Percentiles rank a stretch among this genome's conserved stretches.
These are phyloP conservation scores for Ampelomyces quisqualis DNA, from an alignment of 2,329 filamentous ascomycete genomes.

Conservation along the genomic window DNA sequence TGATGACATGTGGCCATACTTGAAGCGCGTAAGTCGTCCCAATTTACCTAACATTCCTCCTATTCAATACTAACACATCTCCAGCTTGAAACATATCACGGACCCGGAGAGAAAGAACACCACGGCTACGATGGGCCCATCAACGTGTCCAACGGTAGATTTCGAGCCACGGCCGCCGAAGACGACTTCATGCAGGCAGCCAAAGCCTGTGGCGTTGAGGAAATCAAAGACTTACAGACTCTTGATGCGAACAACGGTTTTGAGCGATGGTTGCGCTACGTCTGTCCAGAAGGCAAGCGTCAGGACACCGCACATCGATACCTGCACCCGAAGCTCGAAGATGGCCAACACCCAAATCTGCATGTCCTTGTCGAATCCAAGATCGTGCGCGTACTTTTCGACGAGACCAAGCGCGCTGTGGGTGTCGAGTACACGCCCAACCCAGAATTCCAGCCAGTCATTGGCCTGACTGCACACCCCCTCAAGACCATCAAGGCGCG, in stretches of 20 bases:
- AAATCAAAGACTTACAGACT: constrained; percentile 57
- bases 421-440: constrained; percentile 62
- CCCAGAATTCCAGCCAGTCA: constrained; percentile 39
- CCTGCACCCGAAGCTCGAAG: constrained; percentile 54
- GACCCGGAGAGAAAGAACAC: constrained; percentile 45
- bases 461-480: constrained; percentile 37
- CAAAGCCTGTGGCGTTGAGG: constrained; percentile 51
- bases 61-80: constrained; percentile 1
- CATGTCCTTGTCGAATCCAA: constrained; percentile 60
- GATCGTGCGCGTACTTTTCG: constrained; percentile 58
- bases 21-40: constrained; percentile 50
- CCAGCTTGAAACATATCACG: constrained; percentile 59
- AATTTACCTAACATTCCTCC: not conserved
- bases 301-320: constrained; percentile 61
- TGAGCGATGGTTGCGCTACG: constrained; percentile 52
- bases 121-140: constrained; percentile 61
- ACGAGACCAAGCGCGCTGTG: constrained; percentile 55
- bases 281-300: constrained; percentile 55
- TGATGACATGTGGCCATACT: constrained; percentile 55
- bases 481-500: constrained; percentile 51
- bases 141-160: constrained; percentile 56
- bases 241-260: constrained; percentile 49
- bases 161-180: constrained; percentile 44
- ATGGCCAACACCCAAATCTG: constrained; percentile 57
- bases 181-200: constrained; percentile 55